These are phyloP conservation scores for Juglanconis oblonga DNA, from an alignment of 2,329 filamentous ascomycete genomes.

Conservation along the genomic window DNA sequence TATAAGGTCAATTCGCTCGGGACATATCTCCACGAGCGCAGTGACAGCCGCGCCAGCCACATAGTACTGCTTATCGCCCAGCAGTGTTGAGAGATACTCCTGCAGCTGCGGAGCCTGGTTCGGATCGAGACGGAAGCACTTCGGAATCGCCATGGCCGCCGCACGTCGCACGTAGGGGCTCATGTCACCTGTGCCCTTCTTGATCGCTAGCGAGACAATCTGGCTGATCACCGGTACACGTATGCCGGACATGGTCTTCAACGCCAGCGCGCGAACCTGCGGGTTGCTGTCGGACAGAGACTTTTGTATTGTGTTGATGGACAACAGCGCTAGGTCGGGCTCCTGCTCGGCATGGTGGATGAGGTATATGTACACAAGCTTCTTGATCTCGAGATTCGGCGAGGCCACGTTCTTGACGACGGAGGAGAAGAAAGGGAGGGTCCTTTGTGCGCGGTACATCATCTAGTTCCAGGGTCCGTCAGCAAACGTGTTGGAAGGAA, in stretches of 20 bases:
- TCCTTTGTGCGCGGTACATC: conserved; percentile 90
- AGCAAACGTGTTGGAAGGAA: neutral
- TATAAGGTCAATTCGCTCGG: conserved; percentile 81
- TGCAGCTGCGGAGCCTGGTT: conserved; percentile 79
- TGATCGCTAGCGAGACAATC: conserved; percentile 94
- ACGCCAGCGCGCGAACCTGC: conserved; percentile 83
- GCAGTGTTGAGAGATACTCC: conserved; percentile 72
- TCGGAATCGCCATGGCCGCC: conserved; percentile 89
- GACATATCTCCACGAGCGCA: conserved; percentile 86
- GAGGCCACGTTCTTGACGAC: conserved; percentile 98
- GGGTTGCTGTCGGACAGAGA: conserved; percentile 90
- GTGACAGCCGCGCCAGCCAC: conserved; percentile 92
- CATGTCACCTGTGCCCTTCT: conserved; percentile 91
- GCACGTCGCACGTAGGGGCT: conserved; percentile 90
- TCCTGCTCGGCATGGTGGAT: conserved; percentile 95
- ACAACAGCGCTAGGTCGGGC: conserved; percentile 89
- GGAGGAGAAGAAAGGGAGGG: conserved; percentile 91
- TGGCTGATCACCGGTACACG: conserved; percentile 97
- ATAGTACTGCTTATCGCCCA: conserved; percentile 92
- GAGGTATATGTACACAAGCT: conserved; percentile 97
- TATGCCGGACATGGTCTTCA: conserved; percentile 96
- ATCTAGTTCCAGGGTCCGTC: conserved; percentile 54
- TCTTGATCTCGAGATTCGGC: conserved; percentile 91
- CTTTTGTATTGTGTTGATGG: conserved; percentile 98
- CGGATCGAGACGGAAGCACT: conserved; percentile 90